Base-by-base conservation (phyloP, 495 filamentous ascomycete species). In the Penicillium salamii region DNA sequence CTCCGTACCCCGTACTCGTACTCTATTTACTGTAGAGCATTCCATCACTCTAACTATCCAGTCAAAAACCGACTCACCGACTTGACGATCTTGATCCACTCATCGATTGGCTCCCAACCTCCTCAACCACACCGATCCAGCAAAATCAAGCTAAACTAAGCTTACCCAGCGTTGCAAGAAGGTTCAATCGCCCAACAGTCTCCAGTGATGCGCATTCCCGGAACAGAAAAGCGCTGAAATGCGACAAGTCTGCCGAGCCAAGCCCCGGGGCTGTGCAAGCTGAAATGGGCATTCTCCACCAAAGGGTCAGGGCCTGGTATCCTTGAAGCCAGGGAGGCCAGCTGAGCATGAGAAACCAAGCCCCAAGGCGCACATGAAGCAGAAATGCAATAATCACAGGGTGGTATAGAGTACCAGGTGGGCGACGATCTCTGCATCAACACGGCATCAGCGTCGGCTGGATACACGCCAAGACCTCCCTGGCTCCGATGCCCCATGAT, bases 261-360 rank as follows among this genome's bases (percentile, higher is more conserved):
- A 55, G 52, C 15, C 17, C 37, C 4, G 58, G 55, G 58, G 58
- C 58, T 52, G 55, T 61, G 58, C 55, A 57, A 26, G 23, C 23
- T 26, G 21, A 14, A 35, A 12, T 12, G 11, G 21, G 13, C n/a
- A 47, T 57, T 49, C 52, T 18, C 55, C 55, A 58, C 58, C 43
- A 24, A 7, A 12, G 19, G 23, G 19, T 31, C 23, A 26, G 4
- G 8, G 23, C 23, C 3, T 26, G 4, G 23, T 8, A 26, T 26
- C 23, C 23, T 4, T 26, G 23, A 26, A 26, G 23, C 23, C 23
- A 26, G 8, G 23, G 4, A 26, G n/a, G n/a, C n/a, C n/a, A n/a
- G n/a, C n/a, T n/a, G n/a, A n/a, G n/a, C n/a, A n/a, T n/a, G n/a
- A n/a, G n/a, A n/a, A n/a, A n/a, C n/a, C n/a, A n/a, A n/a, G n/a